phyloP scores from a whole-genome alignment of 495 filamentous ascomycete species.

The Penicillium cataractarum region DNA sequence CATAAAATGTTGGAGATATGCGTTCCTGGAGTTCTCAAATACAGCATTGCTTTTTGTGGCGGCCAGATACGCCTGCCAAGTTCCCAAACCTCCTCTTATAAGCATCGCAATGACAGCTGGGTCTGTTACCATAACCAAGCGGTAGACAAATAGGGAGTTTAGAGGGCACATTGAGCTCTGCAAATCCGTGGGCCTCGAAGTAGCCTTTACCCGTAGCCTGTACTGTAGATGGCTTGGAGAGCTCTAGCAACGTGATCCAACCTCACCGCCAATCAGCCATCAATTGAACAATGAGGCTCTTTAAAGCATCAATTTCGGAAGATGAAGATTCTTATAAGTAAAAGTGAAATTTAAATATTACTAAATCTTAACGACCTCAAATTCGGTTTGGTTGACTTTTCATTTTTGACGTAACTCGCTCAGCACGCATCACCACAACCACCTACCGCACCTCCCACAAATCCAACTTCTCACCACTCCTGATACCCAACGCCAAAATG shows the following conservation, averaged over 20 bases:
- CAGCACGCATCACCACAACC: constrained; percentile 6
- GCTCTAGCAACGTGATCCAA: not conserved
- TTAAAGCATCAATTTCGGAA: not conserved
- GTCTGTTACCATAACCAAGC: not conserved
- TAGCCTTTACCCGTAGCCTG: not conserved
- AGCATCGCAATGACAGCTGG: not conserved
- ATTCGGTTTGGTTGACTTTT: not conserved
- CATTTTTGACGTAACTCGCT: constrained; percentile 29
- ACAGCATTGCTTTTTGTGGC: constrained; percentile 5
- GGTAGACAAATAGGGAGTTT: not conserved
- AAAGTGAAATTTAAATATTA: not conserved
- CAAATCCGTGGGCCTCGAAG: not conserved
- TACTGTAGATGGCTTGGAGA: not conserved
- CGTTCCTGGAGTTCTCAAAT: constrained; percentile 10
- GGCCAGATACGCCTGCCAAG: not conserved
- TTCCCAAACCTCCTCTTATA: not conserved
- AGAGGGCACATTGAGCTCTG: too few species aligned
- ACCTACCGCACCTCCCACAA: constrained; percentile 19
- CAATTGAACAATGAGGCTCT: not conserved
- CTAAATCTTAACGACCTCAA: not conserved
- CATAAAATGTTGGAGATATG: constrained; percentile 13
- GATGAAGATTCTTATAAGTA: not conserved
- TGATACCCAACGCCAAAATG: constrained; percentile 37
- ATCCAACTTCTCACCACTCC: constrained; percentile 15
- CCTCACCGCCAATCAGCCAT: not conserved